Base-by-base conservation (phyloP, 768 basidiomycete species). In the Daedaleopsis sinensis region DNA sequence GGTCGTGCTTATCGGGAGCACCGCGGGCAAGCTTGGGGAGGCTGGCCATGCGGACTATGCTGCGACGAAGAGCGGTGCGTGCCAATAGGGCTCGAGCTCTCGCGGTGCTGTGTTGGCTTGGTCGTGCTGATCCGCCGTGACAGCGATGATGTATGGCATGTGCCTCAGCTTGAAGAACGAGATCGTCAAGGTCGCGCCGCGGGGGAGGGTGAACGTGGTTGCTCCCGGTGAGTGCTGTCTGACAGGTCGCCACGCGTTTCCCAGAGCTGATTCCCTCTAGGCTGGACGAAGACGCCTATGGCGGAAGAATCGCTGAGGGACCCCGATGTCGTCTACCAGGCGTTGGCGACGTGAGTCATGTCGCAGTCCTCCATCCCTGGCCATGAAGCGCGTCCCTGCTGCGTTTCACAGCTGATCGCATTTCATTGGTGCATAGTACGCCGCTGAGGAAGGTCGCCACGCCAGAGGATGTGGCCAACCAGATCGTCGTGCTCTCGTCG, bases 61-160 rank as follows among this genome's bases (percentile, higher is more conserved):
- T 21, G 81, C 80, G 18, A 77, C 84, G 6, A 90, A 89, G 76
- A 89, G 88, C 66, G 88, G 88, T 89, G 66, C 48, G 80, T 66
- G 0, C 16, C 21, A n/a, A n/a, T n/a, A n/a, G n/a, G n/a, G n/a
- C n/a, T n/a, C n/a, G n/a, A n/a, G n/a, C n/a, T n/a, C 16, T 9
- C 42, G 39, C 13, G 39, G 27, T 7, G n/a, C 15, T 32, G 27
- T 27, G n/a, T 10, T 2, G 23, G 18, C 10, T 19, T 18, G 18
- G 19, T 27, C 19, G 16, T 52, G 19, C 11, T 27, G 51, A 39
- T 47, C 10, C 15, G 12, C 8, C 24, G 36, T 24, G 53, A 5
- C 19, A 88, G 88, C 83, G 5, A 79, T 89, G 77, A 90, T 90
- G 89, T 87, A 89, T 62, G 91, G 89, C 1, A 68, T 91, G 37